Conservation (phyloP, 2,329 filamentous ascomycete genomes). For the Aureobasidium sp. region DNA sequence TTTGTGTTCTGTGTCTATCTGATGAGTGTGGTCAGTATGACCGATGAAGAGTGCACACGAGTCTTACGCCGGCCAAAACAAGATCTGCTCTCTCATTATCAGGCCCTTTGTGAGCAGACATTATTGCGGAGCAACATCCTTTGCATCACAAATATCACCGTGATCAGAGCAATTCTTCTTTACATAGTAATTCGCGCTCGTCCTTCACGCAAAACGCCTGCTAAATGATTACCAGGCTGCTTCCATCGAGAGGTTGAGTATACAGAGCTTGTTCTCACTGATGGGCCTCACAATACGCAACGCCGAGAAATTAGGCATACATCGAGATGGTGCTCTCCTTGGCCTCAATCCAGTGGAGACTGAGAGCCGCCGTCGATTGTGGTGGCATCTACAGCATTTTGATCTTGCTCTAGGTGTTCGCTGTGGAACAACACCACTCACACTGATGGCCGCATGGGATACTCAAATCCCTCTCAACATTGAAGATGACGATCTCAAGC, state of each 20-base stretch:
- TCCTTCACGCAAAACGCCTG: not conserved
- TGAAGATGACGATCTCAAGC: constrained; percentile 7
- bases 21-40: constrained; percentile 8
- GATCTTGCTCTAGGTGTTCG: constrained; percentile 9
- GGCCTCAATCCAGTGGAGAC: constrained; percentile 46
- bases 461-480: constrained; percentile 7
- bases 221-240: constrained; percentile 2
- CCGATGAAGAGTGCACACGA: constrained; percentile 5
- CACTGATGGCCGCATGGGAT: constrained; percentile 12
- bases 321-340: constrained; percentile 47
- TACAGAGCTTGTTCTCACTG: constrained; percentile 26
- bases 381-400: constrained; percentile 34
- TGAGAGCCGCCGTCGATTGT: constrained; percentile 52
- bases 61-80: not conserved
- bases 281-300: constrained; percentile 54
- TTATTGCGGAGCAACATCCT: constrained; percentile 4
- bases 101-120: constrained; percentile 4
- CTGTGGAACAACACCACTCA: constrained; percentile 10
- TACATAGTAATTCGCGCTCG: not conserved
- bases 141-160: not conserved
- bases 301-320: constrained; percentile 51
- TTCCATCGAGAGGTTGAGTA: not conserved
- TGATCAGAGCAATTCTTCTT: constrained; percentile 6
- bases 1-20: constrained; percentile 2
- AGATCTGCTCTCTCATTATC: not conserved